phyloP scores from a whole-genome alignment of 2,329 filamentous ascomycete genomes.

The Colletotrichum sp. region DNA sequence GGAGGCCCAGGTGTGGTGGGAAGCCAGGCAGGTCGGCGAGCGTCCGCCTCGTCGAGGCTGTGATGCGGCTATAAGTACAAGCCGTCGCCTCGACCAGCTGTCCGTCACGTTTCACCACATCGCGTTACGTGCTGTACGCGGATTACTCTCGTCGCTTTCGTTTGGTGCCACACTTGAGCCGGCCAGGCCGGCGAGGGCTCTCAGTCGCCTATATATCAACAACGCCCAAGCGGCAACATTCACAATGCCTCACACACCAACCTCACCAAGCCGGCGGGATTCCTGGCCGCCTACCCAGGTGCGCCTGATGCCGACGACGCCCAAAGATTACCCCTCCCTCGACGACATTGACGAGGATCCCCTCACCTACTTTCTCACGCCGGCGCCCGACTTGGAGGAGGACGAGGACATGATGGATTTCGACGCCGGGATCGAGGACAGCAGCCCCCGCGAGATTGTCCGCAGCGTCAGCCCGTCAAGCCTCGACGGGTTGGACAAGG shows the following conservation, averaged over 20 bases:
- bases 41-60: constrained; percentile 3
- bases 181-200: constrained; percentile 21
- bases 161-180: constrained; percentile 21
- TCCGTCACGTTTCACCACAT: neutral
- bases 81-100: neutral
- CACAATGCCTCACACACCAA: constrained; percentile 36
- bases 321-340: constrained; percentile 48
- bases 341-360: constrained; percentile 59
- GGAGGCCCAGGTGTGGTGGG: constrained; percentile 1
- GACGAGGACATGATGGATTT: constrained; percentile 54
- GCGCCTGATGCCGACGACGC: constrained; percentile 46
- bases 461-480: constrained; percentile 63
- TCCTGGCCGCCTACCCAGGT: constrained; percentile 60
- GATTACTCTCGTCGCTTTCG: neutral
- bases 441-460: constrained; percentile 49
- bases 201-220: neutral
- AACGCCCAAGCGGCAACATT: neutral
- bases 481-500: constrained; percentile 55
- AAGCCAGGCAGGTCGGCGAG: neutral
- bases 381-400: constrained; percentile 47
- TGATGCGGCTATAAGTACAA: constrained; percentile 10
- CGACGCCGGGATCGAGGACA: constrained; percentile 63
- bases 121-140: neutral
- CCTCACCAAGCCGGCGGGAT: constrained; percentile 42
- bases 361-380: constrained; percentile 61